Evolutionary conservation across 306 rosid genomes (phyloP), one percentile per base, ranked within the genome.

Genomic region (Sphenostylis stenocarpa): DNA sequence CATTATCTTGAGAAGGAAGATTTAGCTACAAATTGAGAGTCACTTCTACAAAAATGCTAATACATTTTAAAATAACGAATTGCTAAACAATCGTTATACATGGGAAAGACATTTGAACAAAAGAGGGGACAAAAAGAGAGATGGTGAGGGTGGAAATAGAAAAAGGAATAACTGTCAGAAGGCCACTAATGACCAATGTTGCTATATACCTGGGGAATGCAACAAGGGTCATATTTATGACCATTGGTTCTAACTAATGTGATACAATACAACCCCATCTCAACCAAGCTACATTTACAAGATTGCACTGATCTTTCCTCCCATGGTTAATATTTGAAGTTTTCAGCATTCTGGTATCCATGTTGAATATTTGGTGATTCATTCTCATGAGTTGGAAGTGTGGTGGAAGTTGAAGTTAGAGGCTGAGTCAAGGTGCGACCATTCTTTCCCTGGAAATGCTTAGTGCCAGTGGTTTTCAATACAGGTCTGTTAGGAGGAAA

Each of bases 311-410:
- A 61, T 61, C 29, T 36, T 7, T 36, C 41, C 41, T 36, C 41
- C 43, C 12, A 52, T 53, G n/a, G 14, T 52, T 34, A 56, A 28
- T 29, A 71, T 43, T 70, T 74, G 79, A 38, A 63, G 24, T 24
- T 60, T 58, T 65, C 75, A 51, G 55, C 48, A 70, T 21, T 43
- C 28, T 58, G 77, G 56, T 65, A 82, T 67, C 76, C 52, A 80
- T n/a, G 73, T 81, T 19, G 80, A 86, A 94, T 88, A 72, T 91
- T 92, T 81, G 98, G 98, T 49, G 97, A 88, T 28, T 76, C 77
- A 68, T 92, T 94, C 90, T 95, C 96, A 39, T 62, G 91, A 79
- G 85, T 29, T 17, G 72, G 2, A 41, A 73, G 43, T 15, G 24
- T 71, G 83, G 69, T 87, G 66, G 91, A 78, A 61, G 69, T 83